Base-by-base conservation (phyloP, 2,329 filamentous ascomycete genomes). In the Monosporascus sp. region DNA sequence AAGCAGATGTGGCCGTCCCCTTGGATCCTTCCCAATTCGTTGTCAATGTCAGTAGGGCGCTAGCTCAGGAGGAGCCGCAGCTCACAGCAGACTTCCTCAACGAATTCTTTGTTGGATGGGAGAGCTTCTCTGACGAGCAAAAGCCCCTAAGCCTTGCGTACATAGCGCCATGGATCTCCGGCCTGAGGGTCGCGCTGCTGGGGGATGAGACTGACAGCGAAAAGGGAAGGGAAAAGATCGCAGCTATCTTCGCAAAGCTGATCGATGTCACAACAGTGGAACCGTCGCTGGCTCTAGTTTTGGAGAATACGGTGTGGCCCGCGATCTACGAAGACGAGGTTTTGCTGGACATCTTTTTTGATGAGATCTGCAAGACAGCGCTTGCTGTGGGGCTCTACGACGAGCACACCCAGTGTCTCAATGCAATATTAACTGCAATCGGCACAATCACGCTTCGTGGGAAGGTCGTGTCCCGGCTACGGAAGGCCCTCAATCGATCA, bases 71-170 rank as follows among this genome's bases (percentile, higher is more conserved):
- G 20, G 85, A 88, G 62, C 82, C 85, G 22, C 84, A 87, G 60
- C 74, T 88, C 7, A 88, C 85, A 1, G 79, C 78, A 7, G 85
- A 88, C 62, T 88, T 88, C 61, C 63, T 88, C 40, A 87, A 85
- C n/a, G 85, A 88, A 61, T 88, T 88, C 63, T 88, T 88, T 54
- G 82, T 87, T 24, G 83, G 85, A 18, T 88, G 85, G 85, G 84
- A 86, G 59, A 86, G 84, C 61, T 85, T 87, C 60, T 78, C 82
- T 1, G 80, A 85, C 37, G 81, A 86, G 52, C 85, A 88, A 63
- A 83, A 85, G 59, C 82, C 84, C 1, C 65, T 88, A 24, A 86
- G 84, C 59, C 73, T 88, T 31, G 80, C 84, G 6, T 88, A 88
- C 63, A 86, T 88, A 81, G 81, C 84, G 6, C 85, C 85, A 2